Evolutionary conservation across 2,329 filamentous ascomycete genomes (phyloP).

Genomic region (Diplodia mutila): DNA sequence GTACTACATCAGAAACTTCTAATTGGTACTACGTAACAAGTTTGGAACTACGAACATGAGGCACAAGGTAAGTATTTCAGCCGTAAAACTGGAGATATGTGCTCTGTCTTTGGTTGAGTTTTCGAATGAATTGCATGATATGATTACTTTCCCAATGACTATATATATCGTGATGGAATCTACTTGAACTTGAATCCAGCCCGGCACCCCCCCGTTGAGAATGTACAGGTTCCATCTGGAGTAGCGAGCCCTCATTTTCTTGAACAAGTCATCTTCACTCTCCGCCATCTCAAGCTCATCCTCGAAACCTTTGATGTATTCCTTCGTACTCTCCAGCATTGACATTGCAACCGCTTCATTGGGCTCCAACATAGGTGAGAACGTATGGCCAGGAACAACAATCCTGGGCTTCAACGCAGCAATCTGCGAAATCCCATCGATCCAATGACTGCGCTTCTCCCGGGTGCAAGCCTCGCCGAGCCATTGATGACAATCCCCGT

Average conservation of each 20-base stretch:
- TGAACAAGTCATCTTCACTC: not conserved
- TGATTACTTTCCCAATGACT: no score
- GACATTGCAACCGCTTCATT: not conserved
- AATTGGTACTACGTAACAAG: no score
- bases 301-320: not conserved
- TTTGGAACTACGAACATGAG: no score
- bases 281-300: not conserved
- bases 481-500: slow-evolving; percentile 41
- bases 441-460: slow-evolving; percentile 39
- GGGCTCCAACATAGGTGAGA: not conserved
- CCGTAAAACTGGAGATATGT: no score
- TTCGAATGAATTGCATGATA: no score
- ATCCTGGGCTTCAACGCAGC: slow-evolving; percentile 36
- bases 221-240: not conserved
- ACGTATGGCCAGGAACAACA: slow-evolving; percentile 41
- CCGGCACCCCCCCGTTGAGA: not conserved
- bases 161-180: no score
- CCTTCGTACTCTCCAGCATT: not conserved
- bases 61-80: no score
- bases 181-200: no score
- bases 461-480: slow-evolving; percentile 42
- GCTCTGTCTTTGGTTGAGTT: no score
- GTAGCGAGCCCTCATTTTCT: not conserved
- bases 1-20: no score
- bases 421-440: slow-evolving; percentile 38